Conservation (phyloP, 768 basidiomycete genomes). For the Hydnomerulius pinastri region DNA sequence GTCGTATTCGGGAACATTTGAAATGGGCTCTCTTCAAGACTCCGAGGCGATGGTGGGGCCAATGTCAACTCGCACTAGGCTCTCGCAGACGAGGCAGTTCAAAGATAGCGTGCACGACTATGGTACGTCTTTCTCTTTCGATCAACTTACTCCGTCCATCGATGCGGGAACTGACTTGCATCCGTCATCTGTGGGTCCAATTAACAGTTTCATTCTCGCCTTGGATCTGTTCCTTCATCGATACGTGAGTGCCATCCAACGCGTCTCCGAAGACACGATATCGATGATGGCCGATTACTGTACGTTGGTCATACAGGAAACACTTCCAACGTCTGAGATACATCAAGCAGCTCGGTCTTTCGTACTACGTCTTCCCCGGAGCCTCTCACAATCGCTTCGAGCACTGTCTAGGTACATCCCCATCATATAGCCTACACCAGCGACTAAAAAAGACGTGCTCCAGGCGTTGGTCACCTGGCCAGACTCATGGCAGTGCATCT, state of each 20-base stretch:
- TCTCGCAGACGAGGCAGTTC: conserved; percentile 25
- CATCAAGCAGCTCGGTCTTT: conserved; percentile 80
- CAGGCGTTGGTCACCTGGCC: conserved; percentile 78
- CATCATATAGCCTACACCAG: not conserved
- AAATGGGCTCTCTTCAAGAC: not conserved
- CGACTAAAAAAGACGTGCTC: not conserved
- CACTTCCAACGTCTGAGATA: conserved; percentile 78
- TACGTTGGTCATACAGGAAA: conserved; percentile 39
- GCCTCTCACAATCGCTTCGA: conserved; percentile 84
- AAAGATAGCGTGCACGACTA: conserved; percentile 46
- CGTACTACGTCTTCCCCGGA: conserved; percentile 74
- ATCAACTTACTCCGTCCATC: not conserved
- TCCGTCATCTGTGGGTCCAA: not conserved
- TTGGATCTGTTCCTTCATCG: conserved; percentile 54
- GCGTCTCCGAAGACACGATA: not conserved
- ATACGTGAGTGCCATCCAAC: conserved; percentile 53
- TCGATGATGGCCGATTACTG: not conserved
- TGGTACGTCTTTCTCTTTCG: conserved; percentile 28
- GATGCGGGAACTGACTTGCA: not conserved
- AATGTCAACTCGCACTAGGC: conserved; percentile 5
- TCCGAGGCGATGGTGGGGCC: not conserved
- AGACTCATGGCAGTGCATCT: conserved; percentile 63
- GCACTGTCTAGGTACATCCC: conserved; percentile 72
- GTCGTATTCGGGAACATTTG: not conserved
- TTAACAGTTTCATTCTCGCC: conserved; percentile 31